phyloP scores from a whole-genome alignment of 2,329 filamentous ascomycete species.

The Botryotinia globosa region DNA sequence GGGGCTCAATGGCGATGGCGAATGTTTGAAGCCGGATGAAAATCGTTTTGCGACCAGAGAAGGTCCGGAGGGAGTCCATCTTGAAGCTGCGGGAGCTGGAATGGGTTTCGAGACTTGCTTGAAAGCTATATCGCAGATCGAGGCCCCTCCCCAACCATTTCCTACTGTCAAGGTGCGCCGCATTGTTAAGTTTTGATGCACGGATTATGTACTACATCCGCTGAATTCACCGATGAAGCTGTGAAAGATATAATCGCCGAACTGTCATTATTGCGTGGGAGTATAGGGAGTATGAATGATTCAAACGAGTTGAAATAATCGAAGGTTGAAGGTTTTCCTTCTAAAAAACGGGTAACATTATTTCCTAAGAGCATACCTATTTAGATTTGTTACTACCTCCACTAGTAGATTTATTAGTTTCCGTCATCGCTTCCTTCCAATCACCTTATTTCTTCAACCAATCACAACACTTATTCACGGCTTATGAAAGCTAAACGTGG shows the following conservation, averaged over 20 bases:
- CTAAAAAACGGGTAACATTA: neutral
- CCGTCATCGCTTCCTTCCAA: conserved; percentile 16
- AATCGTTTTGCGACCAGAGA: conserved; percentile 21
- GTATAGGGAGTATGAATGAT: neutral
- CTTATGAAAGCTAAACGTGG: conserved; percentile 11
- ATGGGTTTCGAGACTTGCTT: conserved; percentile 27
- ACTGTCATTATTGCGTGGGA: conserved; percentile 32
- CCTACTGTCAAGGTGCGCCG: conserved; percentile 29
- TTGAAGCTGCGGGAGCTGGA: conserved; percentile 21
- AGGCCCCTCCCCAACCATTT: conserved; percentile 29
- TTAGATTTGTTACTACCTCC: neutral
- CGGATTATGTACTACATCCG: conserved; percentile 25
- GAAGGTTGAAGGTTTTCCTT: neutral
- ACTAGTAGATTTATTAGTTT: conserved; percentile 16
- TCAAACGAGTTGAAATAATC: neutral
- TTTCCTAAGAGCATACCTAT: conserved; percentile 1
- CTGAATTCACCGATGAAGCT: conserved; percentile 35
- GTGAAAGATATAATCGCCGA: conserved; percentile 26
- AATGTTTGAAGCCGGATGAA: conserved; percentile 25
- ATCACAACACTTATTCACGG: neutral
- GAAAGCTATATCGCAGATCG: conserved; percentile 31
- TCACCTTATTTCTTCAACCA: neutral
- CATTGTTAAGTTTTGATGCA: conserved; percentile 29
- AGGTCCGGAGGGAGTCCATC: conserved; percentile 17
- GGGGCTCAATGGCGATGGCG: conserved; percentile 19